Conservation (phyloP, 169 alveolate species). For the Cryptosporidium xiaoi region DNA sequence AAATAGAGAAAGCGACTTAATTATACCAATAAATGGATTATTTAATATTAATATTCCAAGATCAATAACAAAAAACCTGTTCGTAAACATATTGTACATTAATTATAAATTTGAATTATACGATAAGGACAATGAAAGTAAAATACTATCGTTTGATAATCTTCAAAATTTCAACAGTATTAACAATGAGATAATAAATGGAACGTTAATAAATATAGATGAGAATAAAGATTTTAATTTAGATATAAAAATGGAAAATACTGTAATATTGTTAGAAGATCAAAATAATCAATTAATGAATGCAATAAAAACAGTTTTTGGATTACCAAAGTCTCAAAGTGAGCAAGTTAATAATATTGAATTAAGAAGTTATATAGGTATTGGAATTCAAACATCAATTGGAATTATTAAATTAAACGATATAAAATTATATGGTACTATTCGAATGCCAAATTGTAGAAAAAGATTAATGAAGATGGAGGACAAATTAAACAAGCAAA, state of each 20-base stretch:
- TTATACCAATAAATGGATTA: constrained; percentile 29
- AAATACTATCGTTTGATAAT: constrained; percentile 19
- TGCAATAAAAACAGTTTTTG: constrained; percentile 19
- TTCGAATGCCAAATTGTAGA: constrained; percentile 29
- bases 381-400: constrained; percentile 39
- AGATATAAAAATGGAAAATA: constrained; percentile 4
- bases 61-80: constrained; percentile 43
- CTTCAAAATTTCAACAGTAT: constrained; percentile 4
- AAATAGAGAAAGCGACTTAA: constrained; percentile 54
- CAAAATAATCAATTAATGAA: constrained; percentile 23
- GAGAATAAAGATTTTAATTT: constrained; percentile 16
- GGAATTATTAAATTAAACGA: constrained; percentile 24
- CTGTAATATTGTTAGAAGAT: constrained; percentile 30
- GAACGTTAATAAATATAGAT: not conserved
- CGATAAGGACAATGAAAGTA: not conserved
- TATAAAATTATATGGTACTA: not conserved
- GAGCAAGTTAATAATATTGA: constrained; percentile 12
- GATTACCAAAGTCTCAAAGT: constrained; percentile 7
- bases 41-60: constrained; percentile 42
- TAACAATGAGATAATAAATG: constrained; percentile 1
- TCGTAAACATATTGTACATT: constrained; percentile 4
- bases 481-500: not conserved
- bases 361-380: constrained; percentile 14
- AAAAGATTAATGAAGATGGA: not conserved
- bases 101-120: constrained; percentile 13